Evolutionary conservation across 163 green algal species (phyloP).

Genomic region (Prototheca stagnorum): DNA sequence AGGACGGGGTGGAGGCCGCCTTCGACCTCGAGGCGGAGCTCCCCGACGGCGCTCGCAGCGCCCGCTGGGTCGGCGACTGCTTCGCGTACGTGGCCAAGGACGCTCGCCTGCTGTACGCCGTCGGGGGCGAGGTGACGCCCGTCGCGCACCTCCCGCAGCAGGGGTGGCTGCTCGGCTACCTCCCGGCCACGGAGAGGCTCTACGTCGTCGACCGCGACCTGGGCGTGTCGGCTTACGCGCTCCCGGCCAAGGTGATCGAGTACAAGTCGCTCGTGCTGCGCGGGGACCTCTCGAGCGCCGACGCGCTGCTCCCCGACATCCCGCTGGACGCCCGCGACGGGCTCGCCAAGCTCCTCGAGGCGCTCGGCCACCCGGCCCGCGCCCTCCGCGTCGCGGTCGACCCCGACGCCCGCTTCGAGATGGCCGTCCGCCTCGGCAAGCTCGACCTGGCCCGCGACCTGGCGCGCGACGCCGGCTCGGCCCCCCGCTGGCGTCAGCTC

Average conservation of each 20-base stretch:
- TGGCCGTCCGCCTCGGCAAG: constrained; percentile 65
- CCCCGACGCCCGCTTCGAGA: constrained; percentile 68
- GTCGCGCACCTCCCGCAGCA: constrained; percentile 90
- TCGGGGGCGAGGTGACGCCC: constrained; percentile 89
- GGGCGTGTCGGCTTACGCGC: constrained; percentile 71
- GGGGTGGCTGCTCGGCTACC: constrained; percentile 94
- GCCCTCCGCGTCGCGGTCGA: constrained; percentile 45
- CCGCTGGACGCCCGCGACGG: constrained; percentile 11
- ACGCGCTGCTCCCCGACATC: constrained; percentile 33
- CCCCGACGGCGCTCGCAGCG: constrained; percentile 33
- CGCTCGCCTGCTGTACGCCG: constrained; percentile 90
- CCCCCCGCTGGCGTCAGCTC: constrained; percentile 88
- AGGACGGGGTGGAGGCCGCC: constrained; percentile 81
- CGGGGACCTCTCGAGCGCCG: constrained; percentile 50
- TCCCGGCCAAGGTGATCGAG: constrained; percentile 89
- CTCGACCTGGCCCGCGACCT: constrained; percentile 66
- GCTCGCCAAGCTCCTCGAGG: constrained; percentile 75
- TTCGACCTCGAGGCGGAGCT: constrained; percentile 87
- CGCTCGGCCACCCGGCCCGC: constrained; percentile 42
- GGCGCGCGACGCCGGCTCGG: constrained; percentile 46
- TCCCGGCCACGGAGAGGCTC: constrained; percentile 70
- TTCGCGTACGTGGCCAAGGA: constrained; percentile 94
- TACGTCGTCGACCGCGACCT: constrained; percentile 88
- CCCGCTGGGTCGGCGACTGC: constrained; percentile 87
- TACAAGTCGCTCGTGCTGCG: constrained; percentile 96